A percentile compares a stretch with the other conserved stretches of the same genome.
phyloP scores from a whole-genome alignment of 768 basidiomycete species.

The Suillus tomentosus region DNA sequence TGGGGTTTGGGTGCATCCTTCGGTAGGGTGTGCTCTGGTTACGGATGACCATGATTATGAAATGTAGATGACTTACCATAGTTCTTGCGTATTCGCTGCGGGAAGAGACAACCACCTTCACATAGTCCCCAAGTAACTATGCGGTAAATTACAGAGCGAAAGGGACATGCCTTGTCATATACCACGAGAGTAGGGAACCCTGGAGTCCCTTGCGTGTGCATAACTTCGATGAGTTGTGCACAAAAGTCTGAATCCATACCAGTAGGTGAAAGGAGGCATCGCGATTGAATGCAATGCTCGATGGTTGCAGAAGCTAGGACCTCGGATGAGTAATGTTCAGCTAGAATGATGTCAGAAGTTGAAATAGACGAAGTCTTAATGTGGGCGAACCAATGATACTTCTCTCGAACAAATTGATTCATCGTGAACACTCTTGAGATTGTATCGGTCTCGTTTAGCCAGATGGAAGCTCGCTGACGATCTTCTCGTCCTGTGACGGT shows the following conservation, averaged over 20 bases:
- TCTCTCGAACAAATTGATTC: constrained; percentile 76
- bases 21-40: constrained; percentile 79
- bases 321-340: constrained; percentile 37
- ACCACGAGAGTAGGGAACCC: constrained; percentile 85
- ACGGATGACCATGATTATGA: constrained; percentile 7
- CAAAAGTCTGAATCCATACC: constrained; percentile 89
- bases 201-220: constrained; percentile 87
- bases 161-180: constrained; percentile 70
- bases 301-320: constrained; percentile 65
- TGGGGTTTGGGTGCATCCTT: constrained; percentile 26
- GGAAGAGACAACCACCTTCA: constrained; percentile 83
- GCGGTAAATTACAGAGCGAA: not conserved
- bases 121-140: constrained; percentile 65
- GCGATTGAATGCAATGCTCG: constrained; percentile 91
- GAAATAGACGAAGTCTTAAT: constrained; percentile 33
- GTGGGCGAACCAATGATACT: constrained; percentile 80
- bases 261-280: constrained; percentile 83
- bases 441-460: constrained; percentile 65
- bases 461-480: constrained; percentile 58
- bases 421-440: constrained; percentile 68
- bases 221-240: constrained; percentile 65
- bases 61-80: constrained; percentile 58
- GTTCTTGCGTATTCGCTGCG: constrained; percentile 94
- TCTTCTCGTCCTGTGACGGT: constrained; percentile 67
- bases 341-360: constrained; percentile 17